A percentile compares a stretch with the other conserved stretches of the same genome.
Evolutionary conservation across 345 rosid genomes (phyloP).

Genomic region (Gossypium thurberi): DNA sequence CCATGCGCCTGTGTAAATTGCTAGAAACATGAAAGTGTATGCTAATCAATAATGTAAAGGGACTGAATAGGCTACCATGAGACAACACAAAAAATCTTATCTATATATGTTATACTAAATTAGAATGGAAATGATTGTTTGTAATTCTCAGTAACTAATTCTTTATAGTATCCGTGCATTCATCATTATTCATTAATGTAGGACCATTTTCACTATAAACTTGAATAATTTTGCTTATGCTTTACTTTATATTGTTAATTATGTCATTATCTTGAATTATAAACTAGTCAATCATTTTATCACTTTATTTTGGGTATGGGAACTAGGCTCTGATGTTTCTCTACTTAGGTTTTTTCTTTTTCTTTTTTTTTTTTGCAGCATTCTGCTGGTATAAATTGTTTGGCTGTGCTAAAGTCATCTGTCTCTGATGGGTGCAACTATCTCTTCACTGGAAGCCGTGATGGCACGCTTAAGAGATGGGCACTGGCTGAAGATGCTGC

Average conservation of each 20-base stretch:
- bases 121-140: not conserved
- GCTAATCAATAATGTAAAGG: not conserved
- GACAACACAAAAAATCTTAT: not conserved
- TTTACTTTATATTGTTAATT: not conserved
- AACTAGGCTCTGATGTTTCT: not conserved
- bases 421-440: conserved; percentile 45
- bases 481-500: conserved; percentile 56
- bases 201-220: not conserved
- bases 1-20: not conserved
- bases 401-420: conserved; percentile 61
- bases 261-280: not conserved
- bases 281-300: not conserved
- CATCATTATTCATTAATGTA: not conserved
- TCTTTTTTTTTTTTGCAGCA: conserved; percentile 49
- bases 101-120: not conserved
- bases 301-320: not conserved
- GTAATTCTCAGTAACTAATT: not conserved
- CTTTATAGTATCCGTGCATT: not conserved
- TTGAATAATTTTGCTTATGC: not conserved
- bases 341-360: too few species aligned
- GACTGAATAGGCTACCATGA: not conserved
- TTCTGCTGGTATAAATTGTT: conserved; percentile 90
- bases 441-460: conserved; percentile 98
- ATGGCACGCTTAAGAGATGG: conserved; percentile 98
- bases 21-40: not conserved